Evolutionary conservation across 331 rosid species (phyloP).

Genomic region (Rhamnella rubrinervis): DNA sequence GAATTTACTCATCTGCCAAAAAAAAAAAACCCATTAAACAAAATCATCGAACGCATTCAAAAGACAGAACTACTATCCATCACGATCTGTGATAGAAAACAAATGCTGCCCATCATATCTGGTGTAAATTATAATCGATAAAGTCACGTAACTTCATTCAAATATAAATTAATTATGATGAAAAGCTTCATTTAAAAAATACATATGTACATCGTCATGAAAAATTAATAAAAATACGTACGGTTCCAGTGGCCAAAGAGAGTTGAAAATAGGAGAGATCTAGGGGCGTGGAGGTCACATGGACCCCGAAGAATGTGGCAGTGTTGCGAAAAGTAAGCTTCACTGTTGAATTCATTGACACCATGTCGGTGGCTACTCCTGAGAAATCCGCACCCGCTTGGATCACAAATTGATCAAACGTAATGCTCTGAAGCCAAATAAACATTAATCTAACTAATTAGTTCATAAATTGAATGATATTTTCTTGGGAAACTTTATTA

Average conservation of each 20-base stretch:
- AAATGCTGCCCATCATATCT: too few species aligned
- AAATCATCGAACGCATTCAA: too few species aligned
- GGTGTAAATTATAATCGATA: too few species aligned
- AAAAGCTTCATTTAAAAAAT: too few species aligned
- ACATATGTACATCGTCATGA: too few species aligned
- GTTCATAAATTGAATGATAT: too few species aligned
- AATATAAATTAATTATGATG: too few species aligned
- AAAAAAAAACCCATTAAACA: background rate
- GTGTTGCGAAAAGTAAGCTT: slow-evolving; percentile 71
- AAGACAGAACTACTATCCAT: too few species aligned
- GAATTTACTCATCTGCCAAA: slow-evolving; percentile 50
- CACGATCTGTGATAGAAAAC: too few species aligned
- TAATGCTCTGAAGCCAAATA: slow-evolving; percentile 53
- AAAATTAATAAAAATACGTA: slow-evolving; percentile 20
- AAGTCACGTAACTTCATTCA: too few species aligned
- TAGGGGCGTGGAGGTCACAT: slow-evolving; percentile 64
- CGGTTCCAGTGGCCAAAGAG: slow-evolving; percentile 68
- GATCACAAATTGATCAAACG: slow-evolving; percentile 65
- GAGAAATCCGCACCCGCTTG: slow-evolving; percentile 88
- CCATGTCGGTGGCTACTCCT: slow-evolving; percentile 84
- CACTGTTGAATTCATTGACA: slow-evolving; percentile 75
- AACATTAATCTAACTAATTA: background rate
- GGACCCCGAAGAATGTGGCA: slow-evolving; percentile 83
- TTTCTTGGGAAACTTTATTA: background rate
- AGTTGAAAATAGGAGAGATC: slow-evolving; percentile 71